Evolutionary conservation across 148 eudicot species (phyloP), one percentile per base, ranked within the genome.

Genomic region (Cornus kousa): DNA sequence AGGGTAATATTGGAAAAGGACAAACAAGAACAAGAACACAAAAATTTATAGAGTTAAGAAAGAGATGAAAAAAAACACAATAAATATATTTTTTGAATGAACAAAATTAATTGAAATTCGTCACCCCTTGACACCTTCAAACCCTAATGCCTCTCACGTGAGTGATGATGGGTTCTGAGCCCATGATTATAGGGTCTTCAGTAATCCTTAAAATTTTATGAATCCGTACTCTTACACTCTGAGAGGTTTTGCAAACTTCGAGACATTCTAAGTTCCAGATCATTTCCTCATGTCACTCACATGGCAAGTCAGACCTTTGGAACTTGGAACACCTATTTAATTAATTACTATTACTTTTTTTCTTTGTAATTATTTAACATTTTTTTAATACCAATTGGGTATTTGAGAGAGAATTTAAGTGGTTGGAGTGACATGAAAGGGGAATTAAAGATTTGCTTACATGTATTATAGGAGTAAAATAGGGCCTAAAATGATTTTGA

Each of bases 301-400:
- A 76, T 76, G 78, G 62, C 39, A 37, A 35, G 59, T 67, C 59
- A 76, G 57, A 76, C 53, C 22, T 22, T 76, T 5, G 78, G 17
- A 76, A 64, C n/a, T 76, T 66, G 28, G 19, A 53, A 53, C 59
- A 12, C 59, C 12, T 11, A 53, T 53, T 53, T 53, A 11, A 16
- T 53, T 12, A 11, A 2, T 53, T 53, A 53, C 4, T 12, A 11
- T 53, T 53, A 11, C 12, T 53, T 53, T 53, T 11, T 16, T 11
- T 53, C 7, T 53, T 16, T 53, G 17, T 14, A 53, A 2, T 14
- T 53, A 3, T 53, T 53, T 11, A 13, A 16, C 59, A 9, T 12
- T 12, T 48, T 48, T 48, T 48, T 48, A 11, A 48, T 53, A 11
- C 12, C 59, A 12, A 53, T 53, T 11, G 16, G 17, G 7, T 16